Percentiles rank a stretch among this genome's conserved stretches.
Conservation (phyloP, 306 rosid species). For the Crataegus laevigata region DNA sequence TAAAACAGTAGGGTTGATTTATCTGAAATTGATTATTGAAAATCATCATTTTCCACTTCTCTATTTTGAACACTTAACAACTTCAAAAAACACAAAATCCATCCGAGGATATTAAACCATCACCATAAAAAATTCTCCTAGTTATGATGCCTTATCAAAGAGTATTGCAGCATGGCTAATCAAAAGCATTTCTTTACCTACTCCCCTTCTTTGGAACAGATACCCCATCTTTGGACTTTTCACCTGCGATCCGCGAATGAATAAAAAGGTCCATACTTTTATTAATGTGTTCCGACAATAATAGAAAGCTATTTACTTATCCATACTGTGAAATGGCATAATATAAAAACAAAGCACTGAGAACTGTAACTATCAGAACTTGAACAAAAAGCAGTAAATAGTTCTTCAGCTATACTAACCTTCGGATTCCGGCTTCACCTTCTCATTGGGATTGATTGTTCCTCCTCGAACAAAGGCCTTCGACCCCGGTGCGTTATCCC, state of each 20-base stretch:
- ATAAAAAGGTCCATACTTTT: constrained; percentile 97
- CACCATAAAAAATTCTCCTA: constrained; percentile 24
- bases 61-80: not conserved
- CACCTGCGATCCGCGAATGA: constrained; percentile 99
- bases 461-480: constrained; percentile 97
- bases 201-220: constrained; percentile 99
- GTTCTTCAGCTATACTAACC: constrained; percentile 51
- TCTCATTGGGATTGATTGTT: constrained; percentile 80
- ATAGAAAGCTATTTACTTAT: constrained; percentile 54
- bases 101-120: constrained; percentile 23
- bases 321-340: constrained; percentile 37
- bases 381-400: constrained; percentile 11
- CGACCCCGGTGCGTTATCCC: constrained; percentile 78
- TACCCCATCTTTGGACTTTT: constrained; percentile 99
- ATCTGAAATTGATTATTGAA: not conserved
- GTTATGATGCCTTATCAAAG: constrained; percentile 47
- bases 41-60: not conserved
- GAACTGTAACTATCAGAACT: constrained; percentile 22
- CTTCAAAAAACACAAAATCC: constrained; percentile 30
- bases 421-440: constrained; percentile 47
- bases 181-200: constrained; percentile 99
- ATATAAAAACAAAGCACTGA: constrained; percentile 24
- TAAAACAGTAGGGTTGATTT: not conserved
- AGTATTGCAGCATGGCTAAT: constrained; percentile 71
- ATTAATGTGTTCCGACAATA: constrained; percentile 72